A percentile compares a stretch with the other conserved stretches of the same genome.
phyloP scores from a whole-genome alignment of 2,329 filamentous ascomycete species.

The Malbranchea zuffiana region DNA sequence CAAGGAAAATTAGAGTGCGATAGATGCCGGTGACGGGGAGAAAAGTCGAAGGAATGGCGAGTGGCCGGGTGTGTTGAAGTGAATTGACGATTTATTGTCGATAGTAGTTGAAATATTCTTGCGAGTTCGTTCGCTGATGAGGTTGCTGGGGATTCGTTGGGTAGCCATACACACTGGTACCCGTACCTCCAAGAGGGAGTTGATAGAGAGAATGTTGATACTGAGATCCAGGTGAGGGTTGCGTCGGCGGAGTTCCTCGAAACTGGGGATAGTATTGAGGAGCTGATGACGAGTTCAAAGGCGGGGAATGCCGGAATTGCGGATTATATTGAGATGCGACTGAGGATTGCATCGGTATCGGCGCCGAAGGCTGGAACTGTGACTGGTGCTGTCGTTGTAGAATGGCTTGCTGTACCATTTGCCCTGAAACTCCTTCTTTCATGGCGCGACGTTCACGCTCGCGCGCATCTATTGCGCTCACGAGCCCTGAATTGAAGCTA shows the following conservation, averaged over 20 bases:
- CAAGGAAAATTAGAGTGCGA: too few relatives aligned
- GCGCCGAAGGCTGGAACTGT: slow-evolving; percentile 30
- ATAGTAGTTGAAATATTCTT: too few relatives aligned
- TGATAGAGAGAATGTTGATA: slow-evolving; percentile 13
- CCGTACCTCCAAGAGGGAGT: background rate
- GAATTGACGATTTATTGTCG: too few relatives aligned
- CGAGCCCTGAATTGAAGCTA: slow-evolving; percentile 48
- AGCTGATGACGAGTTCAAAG: too few relatives aligned
- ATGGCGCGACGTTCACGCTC: slow-evolving; percentile 67
- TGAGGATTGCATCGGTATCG: slow-evolving; percentile 17
- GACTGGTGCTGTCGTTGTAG: slow-evolving; percentile 52
- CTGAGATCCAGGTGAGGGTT: slow-evolving; percentile 12
- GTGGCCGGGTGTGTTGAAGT: too few relatives aligned
- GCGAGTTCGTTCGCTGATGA: too few relatives aligned
- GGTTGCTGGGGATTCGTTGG: slow-evolving; percentile 1
- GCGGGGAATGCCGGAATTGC: slow-evolving; percentile 1
- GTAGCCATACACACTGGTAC: slow-evolving; percentile 5
- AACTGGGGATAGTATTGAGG: slow-evolving; percentile 36
- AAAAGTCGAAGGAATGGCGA: too few relatives aligned
- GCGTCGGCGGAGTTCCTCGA: slow-evolving; percentile 18
- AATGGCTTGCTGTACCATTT: slow-evolving; percentile 63
- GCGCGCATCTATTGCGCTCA: slow-evolving; percentile 67
- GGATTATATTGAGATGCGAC: slow-evolving; percentile 14
- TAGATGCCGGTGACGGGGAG: too few relatives aligned
- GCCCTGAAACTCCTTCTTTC: slow-evolving; percentile 57